phyloP scores from a whole-genome alignment of 2,329 filamentous ascomycete genomes.

The Fusarium gaditjirri region DNA sequence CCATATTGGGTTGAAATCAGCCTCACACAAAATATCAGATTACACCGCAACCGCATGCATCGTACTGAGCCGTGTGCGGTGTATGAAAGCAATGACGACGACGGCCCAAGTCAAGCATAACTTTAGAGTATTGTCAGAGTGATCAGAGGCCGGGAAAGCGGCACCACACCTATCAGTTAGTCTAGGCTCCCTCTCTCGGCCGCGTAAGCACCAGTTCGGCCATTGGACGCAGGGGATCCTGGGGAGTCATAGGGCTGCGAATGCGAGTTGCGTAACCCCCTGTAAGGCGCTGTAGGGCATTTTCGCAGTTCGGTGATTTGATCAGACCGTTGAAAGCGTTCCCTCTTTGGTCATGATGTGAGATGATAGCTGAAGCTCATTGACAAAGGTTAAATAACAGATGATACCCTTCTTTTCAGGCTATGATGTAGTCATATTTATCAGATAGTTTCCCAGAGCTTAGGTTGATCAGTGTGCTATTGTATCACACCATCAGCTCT shows the following conservation, averaged over 20 bases:
- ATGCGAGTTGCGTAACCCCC: slow-evolving; percentile 36
- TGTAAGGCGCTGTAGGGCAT: slow-evolving; percentile 6
- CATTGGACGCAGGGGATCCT: slow-evolving; percentile 23
- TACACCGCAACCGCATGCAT: background rate
- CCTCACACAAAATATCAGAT: slow-evolving; percentile 1
- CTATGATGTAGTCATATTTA: background rate
- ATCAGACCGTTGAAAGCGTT: background rate
- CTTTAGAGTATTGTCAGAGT: background rate
- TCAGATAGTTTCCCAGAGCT: background rate
- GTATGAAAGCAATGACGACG: slow-evolving; percentile 14
- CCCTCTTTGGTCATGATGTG: background rate
- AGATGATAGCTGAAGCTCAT: background rate
- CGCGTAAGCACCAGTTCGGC: slow-evolving; percentile 35
- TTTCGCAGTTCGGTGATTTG: background rate
- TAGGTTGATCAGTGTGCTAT: background rate
- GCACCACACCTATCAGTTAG: slow-evolving; percentile 8
- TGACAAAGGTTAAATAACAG: slow-evolving; percentile 20
- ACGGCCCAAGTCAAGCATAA: slow-evolving; percentile 15
- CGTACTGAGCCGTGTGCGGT: background rate
- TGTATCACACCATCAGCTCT: background rate
- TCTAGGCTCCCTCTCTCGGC: slow-evolving; percentile 32
- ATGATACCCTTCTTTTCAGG: background rate
- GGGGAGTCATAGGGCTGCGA: slow-evolving; percentile 43
- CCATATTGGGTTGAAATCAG: slow-evolving; percentile 1
- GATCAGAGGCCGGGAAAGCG: slow-evolving; percentile 5